Base-by-base conservation (phyloP, 257 asterid species). In the Agastache rugosa region DNA sequence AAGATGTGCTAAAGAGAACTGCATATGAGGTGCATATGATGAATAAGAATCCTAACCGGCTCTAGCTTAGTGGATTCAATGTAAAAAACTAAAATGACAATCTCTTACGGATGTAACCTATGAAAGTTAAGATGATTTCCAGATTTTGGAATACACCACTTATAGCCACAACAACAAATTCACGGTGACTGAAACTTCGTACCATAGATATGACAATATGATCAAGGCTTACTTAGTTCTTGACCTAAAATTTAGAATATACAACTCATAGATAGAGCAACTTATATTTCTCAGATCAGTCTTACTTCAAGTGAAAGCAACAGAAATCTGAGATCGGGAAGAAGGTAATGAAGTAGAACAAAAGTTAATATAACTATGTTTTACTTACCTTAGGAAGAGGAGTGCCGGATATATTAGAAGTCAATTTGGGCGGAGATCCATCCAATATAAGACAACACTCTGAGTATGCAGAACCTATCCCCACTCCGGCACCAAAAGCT, bases 401-500 rank as follows among this genome's bases (percentile, higher is more conserved):
- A 22, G 77, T 22, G 6, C 50, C 61, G 10, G 78, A 63, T 73
- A 71, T 34, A 22, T 22, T 82, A 45, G 88, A 79, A 11, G 82
- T 75, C 72, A 79, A 71, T 83, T 78, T 84, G 55, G 88, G 76
- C 4, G 83, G 65, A 81, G 91, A 82, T 72, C 79, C 87, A 62
- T 69, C 90, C 79, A 87, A 80, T 62, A 81, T 86, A 31, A 82
- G 87, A 44, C 91, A 87, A 86, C 96, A 90, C 17, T 90, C 96
- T 20, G 89, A 74, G 84, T 89, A 93, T 41, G 98, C 94, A 71
- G 96, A 88, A 64, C 97, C 98, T 58, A 92, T 77, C 41, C 97
- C 98, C 69, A 86, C 62, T 29, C 98, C 98, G 65, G 97, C 94
- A 72, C 94, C 97, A 75, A 93, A 86, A 35, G 94, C 88, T 66